A percentile compares a stretch with the other conserved stretches of the same genome.
Evolutionary conservation across 1,139 yeast genomes (phyloP).

Genomic region (Blastobotrys raffinosifermentans): DNA sequence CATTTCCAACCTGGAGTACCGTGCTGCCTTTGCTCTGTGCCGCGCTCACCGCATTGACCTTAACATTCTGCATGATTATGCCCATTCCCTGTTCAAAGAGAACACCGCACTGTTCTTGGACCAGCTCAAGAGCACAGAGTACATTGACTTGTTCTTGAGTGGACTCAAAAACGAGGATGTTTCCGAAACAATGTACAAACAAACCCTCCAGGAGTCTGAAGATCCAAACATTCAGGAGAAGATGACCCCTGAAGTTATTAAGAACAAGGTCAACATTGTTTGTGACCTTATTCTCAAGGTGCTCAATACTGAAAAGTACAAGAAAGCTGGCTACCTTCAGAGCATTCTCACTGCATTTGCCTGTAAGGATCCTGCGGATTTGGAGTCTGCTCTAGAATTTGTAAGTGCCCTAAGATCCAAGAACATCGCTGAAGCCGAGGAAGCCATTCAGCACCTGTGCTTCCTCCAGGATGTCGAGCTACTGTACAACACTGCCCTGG

Average conservation of each 20-base stretch:
- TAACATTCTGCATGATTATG: conserved; percentile 84
- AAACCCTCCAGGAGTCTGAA: conserved; percentile 42
- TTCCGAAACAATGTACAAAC: conserved; percentile 72
- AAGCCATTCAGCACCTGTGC: conserved; percentile 73
- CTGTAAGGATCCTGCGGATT: conserved; percentile 82
- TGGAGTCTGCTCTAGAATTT: conserved; percentile 63
- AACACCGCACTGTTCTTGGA: conserved; percentile 65
- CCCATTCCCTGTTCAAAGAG: conserved; percentile 58
- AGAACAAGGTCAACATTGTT: conserved; percentile 60
- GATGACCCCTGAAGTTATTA: conserved; percentile 1
- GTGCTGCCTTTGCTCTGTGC: conserved; percentile 72
- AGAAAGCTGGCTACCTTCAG: conserved; percentile 55
- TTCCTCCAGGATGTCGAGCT: conserved; percentile 86
- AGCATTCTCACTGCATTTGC: conserved; percentile 88
- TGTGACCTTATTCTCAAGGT: conserved; percentile 66
- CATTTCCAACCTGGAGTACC: conserved; percentile 54
- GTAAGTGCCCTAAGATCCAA: conserved; percentile 42
- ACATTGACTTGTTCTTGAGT: conserved; percentile 80
- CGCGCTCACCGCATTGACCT: conserved; percentile 88
- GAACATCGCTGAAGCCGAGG: conserved; percentile 38
- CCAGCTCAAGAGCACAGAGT: conserved; percentile 66
- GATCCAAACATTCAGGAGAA: conserved; percentile 24
- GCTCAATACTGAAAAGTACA: conserved; percentile 47
- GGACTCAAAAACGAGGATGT: conserved; percentile 87
- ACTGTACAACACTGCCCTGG: conserved; percentile 72